phyloP scores from a whole-genome alignment of 2,329 filamentous ascomycete genomes.

The Penicillium vulpinum region DNA sequence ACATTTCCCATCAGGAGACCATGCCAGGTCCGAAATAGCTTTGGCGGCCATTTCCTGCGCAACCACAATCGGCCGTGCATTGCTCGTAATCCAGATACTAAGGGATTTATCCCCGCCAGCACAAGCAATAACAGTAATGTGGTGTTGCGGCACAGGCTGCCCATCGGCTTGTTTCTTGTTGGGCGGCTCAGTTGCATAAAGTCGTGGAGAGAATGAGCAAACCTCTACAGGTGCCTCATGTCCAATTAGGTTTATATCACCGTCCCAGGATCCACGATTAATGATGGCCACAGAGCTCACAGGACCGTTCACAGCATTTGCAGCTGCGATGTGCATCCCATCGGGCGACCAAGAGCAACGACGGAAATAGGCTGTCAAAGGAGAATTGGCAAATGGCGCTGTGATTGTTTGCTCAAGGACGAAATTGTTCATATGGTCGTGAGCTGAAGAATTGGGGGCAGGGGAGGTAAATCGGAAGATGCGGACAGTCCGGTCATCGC shows the following conservation, averaged over 20 bases:
- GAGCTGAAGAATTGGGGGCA: constrained; percentile 83
- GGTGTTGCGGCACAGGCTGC: constrained; percentile 44
- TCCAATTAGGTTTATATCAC: constrained; percentile 94
- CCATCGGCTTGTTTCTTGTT: constrained; percentile 49
- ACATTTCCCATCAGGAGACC: constrained; percentile 87
- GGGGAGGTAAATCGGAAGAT: constrained; percentile 94
- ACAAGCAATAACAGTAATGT: constrained; percentile 92
- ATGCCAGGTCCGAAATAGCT: constrained; percentile 89
- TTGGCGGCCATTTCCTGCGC: constrained; percentile 86
- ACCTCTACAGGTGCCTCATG: constrained; percentile 97
- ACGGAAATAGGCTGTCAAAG: constrained; percentile 93
- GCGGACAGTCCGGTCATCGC: constrained; percentile 94
- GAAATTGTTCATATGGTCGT: constrained; percentile 97
- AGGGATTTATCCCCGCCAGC: constrained; percentile 95
- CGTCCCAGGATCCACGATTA: constrained; percentile 87
- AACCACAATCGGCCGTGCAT: constrained; percentile 84
- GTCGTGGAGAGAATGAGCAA: constrained; percentile 89
- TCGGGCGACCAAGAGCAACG: constrained; percentile 97
- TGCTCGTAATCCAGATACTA: constrained; percentile 97
- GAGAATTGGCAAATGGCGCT: constrained; percentile 83
- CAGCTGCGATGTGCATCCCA: constrained; percentile 92
- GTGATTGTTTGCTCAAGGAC: constrained; percentile 89
- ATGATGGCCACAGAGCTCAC: constrained; percentile 97
- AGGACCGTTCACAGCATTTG: constrained; percentile 94
- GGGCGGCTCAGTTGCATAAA: constrained; percentile 73